Evolutionary conservation across 495 filamentous ascomycete species (phyloP).

Genomic region (Trichoderma gamsii): DNA sequence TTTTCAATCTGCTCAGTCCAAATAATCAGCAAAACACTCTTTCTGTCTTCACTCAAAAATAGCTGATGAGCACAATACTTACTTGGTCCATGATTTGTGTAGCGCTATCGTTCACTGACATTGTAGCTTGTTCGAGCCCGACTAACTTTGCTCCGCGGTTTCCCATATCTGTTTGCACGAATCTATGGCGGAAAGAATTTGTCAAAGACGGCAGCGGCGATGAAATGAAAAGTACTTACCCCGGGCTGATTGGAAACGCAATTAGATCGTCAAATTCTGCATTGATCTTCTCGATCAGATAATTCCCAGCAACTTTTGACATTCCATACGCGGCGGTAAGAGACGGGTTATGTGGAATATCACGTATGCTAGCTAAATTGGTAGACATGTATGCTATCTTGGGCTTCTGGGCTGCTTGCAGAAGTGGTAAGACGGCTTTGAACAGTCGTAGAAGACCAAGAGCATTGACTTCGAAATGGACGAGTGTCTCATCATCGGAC

Average conservation of each 20-base stretch:
- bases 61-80: too few species aligned
- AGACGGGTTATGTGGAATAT: neutral
- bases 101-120: constrained; percentile 25
- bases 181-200: constrained; percentile 20
- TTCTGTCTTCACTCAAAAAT: too few species aligned
- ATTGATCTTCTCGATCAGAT: neutral
- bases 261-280: neutral
- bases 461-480: neutral
- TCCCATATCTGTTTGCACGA: constrained; percentile 33
- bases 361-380: neutral
- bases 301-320: neutral
- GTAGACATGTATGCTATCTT: neutral
- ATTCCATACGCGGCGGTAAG: neutral
- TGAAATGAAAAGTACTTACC: neutral
- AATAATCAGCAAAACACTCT: too few species aligned
- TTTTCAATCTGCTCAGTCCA: too few species aligned
- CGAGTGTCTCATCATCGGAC: neutral
- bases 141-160: constrained; percentile 27
- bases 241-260: neutral
- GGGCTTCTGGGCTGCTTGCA: neutral
- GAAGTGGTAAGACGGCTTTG: neutral
- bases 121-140: constrained; percentile 26
- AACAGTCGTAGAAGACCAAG: neutral
- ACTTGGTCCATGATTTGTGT: too few species aligned
- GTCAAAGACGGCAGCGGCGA: neutral